Conservation (phyloP, 345 rosid species). For the Acer yangbiense region DNA sequence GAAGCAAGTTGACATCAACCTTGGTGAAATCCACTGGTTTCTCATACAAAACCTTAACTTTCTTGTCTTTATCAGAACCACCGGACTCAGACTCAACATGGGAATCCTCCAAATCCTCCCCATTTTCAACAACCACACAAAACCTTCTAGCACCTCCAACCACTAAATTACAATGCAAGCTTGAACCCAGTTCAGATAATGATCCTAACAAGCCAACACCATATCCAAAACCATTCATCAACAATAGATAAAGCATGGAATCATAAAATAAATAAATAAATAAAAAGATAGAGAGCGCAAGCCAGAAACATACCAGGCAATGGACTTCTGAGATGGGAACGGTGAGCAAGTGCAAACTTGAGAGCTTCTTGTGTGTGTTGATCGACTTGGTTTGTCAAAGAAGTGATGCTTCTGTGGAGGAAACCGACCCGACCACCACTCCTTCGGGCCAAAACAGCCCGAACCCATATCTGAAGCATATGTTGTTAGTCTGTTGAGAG, state of each 20-base stretch:
- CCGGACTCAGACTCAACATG: conserved; percentile 23
- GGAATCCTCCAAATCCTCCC: conserved; percentile 16
- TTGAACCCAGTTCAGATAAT: conserved; percentile 9
- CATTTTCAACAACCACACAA: conserved; percentile 32
- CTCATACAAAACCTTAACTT: conserved; percentile 32
- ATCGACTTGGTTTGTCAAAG: neutral
- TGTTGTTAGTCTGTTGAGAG: neutral
- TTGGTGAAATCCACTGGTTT: conserved; percentile 75
- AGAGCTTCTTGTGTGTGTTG: neutral
- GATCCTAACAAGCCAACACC: conserved; percentile 14
- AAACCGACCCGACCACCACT: neutral
- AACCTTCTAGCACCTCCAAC: conserved; percentile 31
- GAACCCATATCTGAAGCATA: conserved; percentile 9
- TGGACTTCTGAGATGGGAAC: neutral
- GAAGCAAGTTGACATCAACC: conserved; percentile 59
- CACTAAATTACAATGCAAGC: conserved; percentile 18
- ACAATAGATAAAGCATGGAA: neutral
- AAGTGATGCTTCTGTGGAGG: neutral
- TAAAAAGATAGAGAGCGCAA: neutral
- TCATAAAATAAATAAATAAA: neutral
- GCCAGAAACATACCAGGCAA: neutral
- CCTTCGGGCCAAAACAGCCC: conserved; percentile 1
- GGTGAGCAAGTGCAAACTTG: neutral
- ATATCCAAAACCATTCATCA: neutral
- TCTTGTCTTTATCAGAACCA: conserved; percentile 24